Percentiles rank a stretch among this genome's conserved stretches.
Conservation (phyloP, 768 basidiomycete species). For the Inosperma sp. region DNA sequence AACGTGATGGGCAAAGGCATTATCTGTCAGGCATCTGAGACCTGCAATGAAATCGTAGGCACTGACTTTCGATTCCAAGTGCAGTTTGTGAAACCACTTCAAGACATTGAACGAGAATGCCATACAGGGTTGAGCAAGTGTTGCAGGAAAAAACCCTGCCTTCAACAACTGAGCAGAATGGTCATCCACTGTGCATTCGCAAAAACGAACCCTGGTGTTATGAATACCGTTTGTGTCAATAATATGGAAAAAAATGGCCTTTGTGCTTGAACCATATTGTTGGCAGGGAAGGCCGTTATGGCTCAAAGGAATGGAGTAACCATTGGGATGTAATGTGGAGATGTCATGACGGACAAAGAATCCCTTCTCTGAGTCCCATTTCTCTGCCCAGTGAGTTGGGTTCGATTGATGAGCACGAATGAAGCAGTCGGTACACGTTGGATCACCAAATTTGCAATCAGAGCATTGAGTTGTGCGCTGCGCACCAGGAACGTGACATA, state of each 20-base stretch:
- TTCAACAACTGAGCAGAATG: constrained; percentile 18
- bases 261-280: no score
- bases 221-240: constrained; percentile 23
- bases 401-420: constrained; percentile 12
- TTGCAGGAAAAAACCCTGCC: constrained; percentile 22
- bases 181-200: constrained; percentile 12
- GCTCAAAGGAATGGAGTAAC: constrained; percentile 16
- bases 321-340: constrained; percentile 5
- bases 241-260: constrained; percentile 13
- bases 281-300: constrained; percentile 16
- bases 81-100: constrained; percentile 19
- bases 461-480: background rate
- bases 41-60: constrained; percentile 22
- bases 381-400: constrained; percentile 25
- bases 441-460: background rate
- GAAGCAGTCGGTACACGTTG: constrained; percentile 17
- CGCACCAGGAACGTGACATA: background rate
- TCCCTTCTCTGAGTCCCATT: constrained; percentile 14
- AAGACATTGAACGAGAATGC: constrained; percentile 22
- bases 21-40: constrained; percentile 19
- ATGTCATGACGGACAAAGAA: constrained; percentile 23
- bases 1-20: constrained; percentile 14
- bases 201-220: constrained; percentile 16
- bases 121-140: constrained; percentile 13
- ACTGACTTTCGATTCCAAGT: constrained; percentile 20